These are phyloP conservation scores for Luffa acutangula DNA, from an alignment of 306 rosid genomes.

Conservation along the genomic window DNA sequence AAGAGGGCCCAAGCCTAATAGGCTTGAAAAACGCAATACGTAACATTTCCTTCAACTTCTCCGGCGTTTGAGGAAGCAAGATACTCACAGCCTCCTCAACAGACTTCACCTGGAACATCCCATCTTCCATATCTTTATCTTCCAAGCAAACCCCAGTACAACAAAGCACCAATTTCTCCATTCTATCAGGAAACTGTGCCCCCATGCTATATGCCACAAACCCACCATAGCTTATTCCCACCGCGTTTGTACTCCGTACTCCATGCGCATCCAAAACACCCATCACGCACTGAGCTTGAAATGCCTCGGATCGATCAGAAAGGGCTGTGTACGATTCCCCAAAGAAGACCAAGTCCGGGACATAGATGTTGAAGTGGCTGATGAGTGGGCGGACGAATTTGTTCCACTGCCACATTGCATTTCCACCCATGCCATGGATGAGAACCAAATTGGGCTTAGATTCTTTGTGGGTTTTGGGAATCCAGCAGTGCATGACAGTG, in stretches of 20 bases:
- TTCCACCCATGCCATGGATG: slow-evolving; percentile 83
- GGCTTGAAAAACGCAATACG: slow-evolving; percentile 52
- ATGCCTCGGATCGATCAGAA: slow-evolving; percentile 51
- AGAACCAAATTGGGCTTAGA: slow-evolving; percentile 56
- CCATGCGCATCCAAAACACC: slow-evolving; percentile 47
- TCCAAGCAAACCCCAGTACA: slow-evolving; percentile 75
- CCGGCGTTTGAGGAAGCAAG: slow-evolving; percentile 58
- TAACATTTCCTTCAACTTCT: slow-evolving; percentile 40
- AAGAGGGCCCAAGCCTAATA: slow-evolving; percentile 34
- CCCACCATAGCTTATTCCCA: slow-evolving; percentile 85
- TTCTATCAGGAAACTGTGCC: slow-evolving; percentile 51
- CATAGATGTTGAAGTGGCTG: slow-evolving; percentile 63
- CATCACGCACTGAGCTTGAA: slow-evolving; percentile 67
- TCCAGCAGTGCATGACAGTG: slow-evolving; percentile 84
- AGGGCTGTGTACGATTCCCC: slow-evolving; percentile 60
- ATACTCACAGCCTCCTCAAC: slow-evolving; percentile 54
- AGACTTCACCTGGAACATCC: slow-evolving; percentile 46
- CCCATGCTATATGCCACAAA: slow-evolving; percentile 78
- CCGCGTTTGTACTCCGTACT: slow-evolving; percentile 25
- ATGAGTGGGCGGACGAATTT: slow-evolving; percentile 43
- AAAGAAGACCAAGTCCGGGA: slow-evolving; percentile 81
- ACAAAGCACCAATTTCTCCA: slow-evolving; percentile 60
- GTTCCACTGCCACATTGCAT: slow-evolving; percentile 97
- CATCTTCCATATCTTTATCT: slow-evolving; percentile 70
- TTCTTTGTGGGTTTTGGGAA: slow-evolving; percentile 29